Evolutionary conservation across 331 rosid species (phyloP), one percentile per base, ranked within the genome.

Genomic region (Acacia pycnantha): DNA sequence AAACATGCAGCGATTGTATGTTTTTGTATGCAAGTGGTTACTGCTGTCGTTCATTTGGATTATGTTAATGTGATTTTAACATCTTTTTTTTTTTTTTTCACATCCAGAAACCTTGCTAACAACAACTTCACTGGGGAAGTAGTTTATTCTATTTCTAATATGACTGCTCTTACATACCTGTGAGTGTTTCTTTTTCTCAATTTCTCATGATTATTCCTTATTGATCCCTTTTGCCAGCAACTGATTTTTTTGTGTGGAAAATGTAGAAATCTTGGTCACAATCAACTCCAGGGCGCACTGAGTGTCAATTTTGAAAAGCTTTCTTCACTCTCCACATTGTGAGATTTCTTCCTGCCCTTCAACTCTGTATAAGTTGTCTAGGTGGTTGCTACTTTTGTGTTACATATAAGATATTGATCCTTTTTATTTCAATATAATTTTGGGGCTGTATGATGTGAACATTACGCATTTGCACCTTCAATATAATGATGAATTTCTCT

Each of bases 181-280:
- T 95, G 77, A 73, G 99, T 89, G 67, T 78, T 65, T 69, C 80
- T 73, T 50, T 44, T 74, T 40, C 29, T 78, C 44, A 19, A 61
- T 79, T 78, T 73, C 43, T 84, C 79, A 47, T 69, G 61, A 62
- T 56, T 29, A 62, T 78, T 40, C 77, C 56, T 11, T 73, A 78
- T 69, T 61, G 48, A 73, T n/a, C 51, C 24, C 35, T 62, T 47
- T 8, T 24, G 24, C 21, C 15, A 40, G 67, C 51, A 83, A 81
- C 46, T 83, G 69, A 74, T 33, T 54, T 66, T 14, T 80, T 69
- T 48, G 16, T 70, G 58, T 74, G 81, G 71, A 66, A 67, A 84
- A 69, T 82, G 78, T 76, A 96, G 99, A 80, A 92, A 96, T 83
- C 84, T 96, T 77, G 90, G 92, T 84, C 99, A 92, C 88, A 96